These are phyloP conservation scores for Grigorovia jiainica DNA, from an alignment of 805 yeast genomes.

Conservation along the genomic window DNA sequence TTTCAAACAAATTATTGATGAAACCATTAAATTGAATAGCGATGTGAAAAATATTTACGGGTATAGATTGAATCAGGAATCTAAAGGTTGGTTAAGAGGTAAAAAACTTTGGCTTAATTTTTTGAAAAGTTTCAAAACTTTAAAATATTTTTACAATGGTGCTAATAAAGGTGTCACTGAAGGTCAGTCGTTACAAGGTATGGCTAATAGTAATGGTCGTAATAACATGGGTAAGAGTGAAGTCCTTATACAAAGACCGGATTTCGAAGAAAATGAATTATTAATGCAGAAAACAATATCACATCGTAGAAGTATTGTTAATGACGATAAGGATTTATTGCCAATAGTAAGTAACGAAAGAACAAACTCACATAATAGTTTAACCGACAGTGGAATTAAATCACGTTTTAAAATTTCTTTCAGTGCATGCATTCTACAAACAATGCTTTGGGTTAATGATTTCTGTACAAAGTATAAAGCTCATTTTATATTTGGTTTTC, in stretches of 20 bases:
- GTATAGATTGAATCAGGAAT: slow-evolving; percentile 26
- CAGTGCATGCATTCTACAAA: not conserved
- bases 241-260: slow-evolving; percentile 17
- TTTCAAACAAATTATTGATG: slow-evolving; percentile 32
- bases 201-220: slow-evolving; percentile 3
- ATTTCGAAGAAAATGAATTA: slow-evolving; percentile 20
- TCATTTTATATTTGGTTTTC: slow-evolving; percentile 39
- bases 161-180: slow-evolving; percentile 21
- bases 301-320: slow-evolving; percentile 1
- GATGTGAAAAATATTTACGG: slow-evolving; percentile 25
- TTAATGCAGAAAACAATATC: slow-evolving; percentile 14
- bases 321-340: not conserved
- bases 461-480: slow-evolving; percentile 19
- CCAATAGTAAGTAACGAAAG: slow-evolving; percentile 1
- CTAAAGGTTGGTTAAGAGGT: slow-evolving; percentile 31
- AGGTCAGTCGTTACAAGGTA: slow-evolving; percentile 30
- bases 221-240: no score
- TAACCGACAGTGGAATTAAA: no score
- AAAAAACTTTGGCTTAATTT: slow-evolving; percentile 36
- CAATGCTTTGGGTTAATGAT: slow-evolving; percentile 8
- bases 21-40: slow-evolving; percentile 26
- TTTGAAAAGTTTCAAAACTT: slow-evolving; percentile 26
- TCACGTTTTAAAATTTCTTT: not conserved
- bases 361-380: not conserved
- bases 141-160: slow-evolving; percentile 31